Evolutionary conservation across 371 early-diverging fungal species (phyloP).

Genomic region (Syncephalastrum monosporum): DNA sequence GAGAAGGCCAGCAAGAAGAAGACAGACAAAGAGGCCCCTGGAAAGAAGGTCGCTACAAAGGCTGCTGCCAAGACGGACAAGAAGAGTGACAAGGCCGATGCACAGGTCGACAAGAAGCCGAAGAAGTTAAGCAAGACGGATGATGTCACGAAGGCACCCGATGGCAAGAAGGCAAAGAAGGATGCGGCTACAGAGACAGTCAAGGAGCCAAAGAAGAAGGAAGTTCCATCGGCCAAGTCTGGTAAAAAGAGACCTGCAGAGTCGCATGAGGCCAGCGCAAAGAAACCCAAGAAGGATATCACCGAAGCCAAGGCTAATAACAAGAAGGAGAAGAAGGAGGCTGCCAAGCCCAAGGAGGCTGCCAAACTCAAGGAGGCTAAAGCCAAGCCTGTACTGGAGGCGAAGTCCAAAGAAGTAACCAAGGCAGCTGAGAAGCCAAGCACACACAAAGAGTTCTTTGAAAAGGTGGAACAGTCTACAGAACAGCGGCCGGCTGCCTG

Average conservation of each 20-base stretch:
- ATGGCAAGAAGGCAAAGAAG: background rate
- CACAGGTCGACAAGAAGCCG: background rate
- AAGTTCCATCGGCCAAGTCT: background rate
- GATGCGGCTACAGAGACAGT: background rate
- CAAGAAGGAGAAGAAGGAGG: background rate
- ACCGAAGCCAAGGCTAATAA: background rate
- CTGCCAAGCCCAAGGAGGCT: background rate
- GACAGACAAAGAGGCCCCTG: conserved; percentile 14
- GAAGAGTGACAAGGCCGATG: background rate
- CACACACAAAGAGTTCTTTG: no score
- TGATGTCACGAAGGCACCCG: background rate
- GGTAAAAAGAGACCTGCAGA: no score
- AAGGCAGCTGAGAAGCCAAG: no score
- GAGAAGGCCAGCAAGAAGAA: conserved; percentile 24
- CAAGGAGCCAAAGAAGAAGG: conserved; percentile 6
- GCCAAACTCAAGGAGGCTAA: background rate
- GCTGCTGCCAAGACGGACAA: conserved; percentile 3
- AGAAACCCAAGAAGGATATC: no score
- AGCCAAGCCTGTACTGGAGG: no score
- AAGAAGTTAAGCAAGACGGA: conserved; percentile 1
- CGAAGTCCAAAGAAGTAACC: no score
- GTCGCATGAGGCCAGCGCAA: no score
- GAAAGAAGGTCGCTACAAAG: conserved; percentile 10
- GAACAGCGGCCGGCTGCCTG: no score
- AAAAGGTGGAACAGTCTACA: no score